phyloP scores from a whole-genome alignment of 805 yeast genomes.

The Tetrapisispora nanseiensis region DNA sequence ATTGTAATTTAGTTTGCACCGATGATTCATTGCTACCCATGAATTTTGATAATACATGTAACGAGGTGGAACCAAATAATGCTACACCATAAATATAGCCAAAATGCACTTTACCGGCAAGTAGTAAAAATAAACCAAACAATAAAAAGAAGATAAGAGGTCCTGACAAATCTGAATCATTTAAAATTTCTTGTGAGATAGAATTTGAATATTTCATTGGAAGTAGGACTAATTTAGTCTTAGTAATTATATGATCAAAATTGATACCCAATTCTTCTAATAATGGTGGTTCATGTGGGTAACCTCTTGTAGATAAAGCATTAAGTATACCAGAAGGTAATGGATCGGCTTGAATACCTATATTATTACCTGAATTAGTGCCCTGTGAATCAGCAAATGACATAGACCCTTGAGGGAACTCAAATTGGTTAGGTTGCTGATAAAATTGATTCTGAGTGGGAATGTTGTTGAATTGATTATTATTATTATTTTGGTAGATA shows the following conservation, averaged over 20 bases:
- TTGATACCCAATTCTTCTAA: constrained; percentile 91
- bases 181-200: constrained; percentile 58
- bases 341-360: constrained; percentile 25
- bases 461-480: neutral
- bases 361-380: constrained; percentile 8
- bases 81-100: constrained; percentile 97
- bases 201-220: constrained; percentile 46
- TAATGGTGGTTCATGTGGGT: constrained; percentile 89
- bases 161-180: constrained; percentile 90
- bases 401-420: constrained; percentile 32
- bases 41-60: constrained; percentile 74
- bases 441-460: constrained; percentile 7
- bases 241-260: constrained; percentile 73
- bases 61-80: constrained; percentile 73
- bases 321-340: constrained; percentile 74
- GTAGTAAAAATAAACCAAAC: constrained; percentile 71
- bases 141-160: constrained; percentile 81
- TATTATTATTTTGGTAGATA: neutral
- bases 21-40: constrained; percentile 54
- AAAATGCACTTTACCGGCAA: constrained; percentile 91
- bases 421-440: constrained; percentile 15
- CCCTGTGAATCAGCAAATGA: constrained; percentile 17
- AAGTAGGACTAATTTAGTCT: constrained; percentile 78
- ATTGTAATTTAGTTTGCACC: constrained; percentile 31
- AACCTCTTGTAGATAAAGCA: constrained; percentile 88